phyloP scores from a whole-genome alignment of 2,329 filamentous ascomycete species.

The Fusarium nygamai region DNA sequence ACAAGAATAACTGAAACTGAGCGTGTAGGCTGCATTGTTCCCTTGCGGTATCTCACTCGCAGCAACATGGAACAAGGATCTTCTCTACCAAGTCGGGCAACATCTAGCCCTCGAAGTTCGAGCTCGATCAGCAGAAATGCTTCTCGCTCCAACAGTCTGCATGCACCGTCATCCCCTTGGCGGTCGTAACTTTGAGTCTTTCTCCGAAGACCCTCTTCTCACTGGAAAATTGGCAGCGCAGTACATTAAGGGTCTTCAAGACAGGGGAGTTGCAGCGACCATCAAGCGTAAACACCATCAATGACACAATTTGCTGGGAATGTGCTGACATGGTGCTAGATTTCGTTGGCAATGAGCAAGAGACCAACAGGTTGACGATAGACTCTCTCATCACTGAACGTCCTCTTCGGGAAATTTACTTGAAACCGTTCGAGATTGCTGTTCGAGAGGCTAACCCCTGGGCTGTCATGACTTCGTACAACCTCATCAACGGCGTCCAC shows the following conservation, averaged over 20 bases:
- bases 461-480: constrained; percentile 77
- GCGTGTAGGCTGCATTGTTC: constrained; percentile 73
- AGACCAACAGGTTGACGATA: constrained; percentile 65
- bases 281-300: constrained; percentile 71
- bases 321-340: constrained; percentile 48
- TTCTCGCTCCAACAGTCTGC: constrained; percentile 82
- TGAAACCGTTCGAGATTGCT: constrained; percentile 80
- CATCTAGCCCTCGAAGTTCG: constrained; percentile 77
- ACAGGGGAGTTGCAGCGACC: constrained; percentile 77
- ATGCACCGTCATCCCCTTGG: constrained; percentile 84
- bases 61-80: constrained; percentile 79
- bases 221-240: constrained; percentile 78
- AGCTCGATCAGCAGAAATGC: constrained; percentile 77
- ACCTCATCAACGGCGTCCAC: constrained; percentile 71
- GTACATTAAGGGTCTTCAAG: constrained; percentile 78
- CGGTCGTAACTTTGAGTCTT: constrained; percentile 88
- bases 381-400: constrained; percentile 72
- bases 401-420: constrained; percentile 74
- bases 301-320: rapidly evolving
- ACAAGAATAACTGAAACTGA: background rate
- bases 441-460: constrained; percentile 74
- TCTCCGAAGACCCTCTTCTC: constrained; percentile 83
- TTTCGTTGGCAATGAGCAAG: constrained; percentile 78
- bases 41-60: constrained; percentile 83
- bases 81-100: constrained; percentile 75